Evolutionary conservation across 306 rosid genomes (phyloP).

Genomic region (Glycine latifolia): DNA sequence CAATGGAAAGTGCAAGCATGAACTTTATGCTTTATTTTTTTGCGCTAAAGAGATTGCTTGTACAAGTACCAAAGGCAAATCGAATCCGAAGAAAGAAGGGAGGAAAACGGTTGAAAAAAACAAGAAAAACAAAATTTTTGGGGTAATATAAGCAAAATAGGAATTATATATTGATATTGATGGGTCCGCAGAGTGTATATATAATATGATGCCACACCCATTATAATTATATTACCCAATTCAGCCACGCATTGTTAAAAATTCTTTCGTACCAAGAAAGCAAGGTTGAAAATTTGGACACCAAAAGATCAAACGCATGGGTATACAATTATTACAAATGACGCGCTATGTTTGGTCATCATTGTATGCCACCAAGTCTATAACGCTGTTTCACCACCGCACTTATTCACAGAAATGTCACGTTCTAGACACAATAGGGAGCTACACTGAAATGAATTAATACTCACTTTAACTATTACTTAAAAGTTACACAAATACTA

Average conservation of each 20-base stretch:
- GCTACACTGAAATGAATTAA: too few species aligned
- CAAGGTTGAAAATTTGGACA: conserved; percentile 47
- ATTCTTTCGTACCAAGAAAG: conserved; percentile 62
- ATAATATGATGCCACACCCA: conserved; percentile 18
- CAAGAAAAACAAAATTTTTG: too few species aligned
- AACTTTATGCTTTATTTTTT: background rate
- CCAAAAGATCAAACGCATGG: conserved; percentile 27
- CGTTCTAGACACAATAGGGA: background rate
- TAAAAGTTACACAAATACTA: too few species aligned
- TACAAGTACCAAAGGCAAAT: conserved; percentile 58
- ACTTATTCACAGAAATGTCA: conserved; percentile 33
- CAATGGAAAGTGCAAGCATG: background rate
- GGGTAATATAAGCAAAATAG: too few species aligned
- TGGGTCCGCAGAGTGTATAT: background rate
- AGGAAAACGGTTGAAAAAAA: background rate
- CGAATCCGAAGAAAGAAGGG: conserved; percentile 65
- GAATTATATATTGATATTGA: background rate
- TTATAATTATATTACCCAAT: conserved; percentile 14
- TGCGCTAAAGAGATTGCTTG: conserved; percentile 4
- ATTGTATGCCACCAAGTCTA: conserved; percentile 50
- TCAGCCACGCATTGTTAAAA: conserved; percentile 14
- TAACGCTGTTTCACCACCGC: background rate
- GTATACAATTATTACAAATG: conserved; percentile 18
- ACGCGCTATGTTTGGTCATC: conserved; percentile 45
- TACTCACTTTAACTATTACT: too few species aligned